Evolutionary conservation across 768 basidiomycete species (phyloP).

Genomic region (Chalciporus pseudorubinellus): DNA sequence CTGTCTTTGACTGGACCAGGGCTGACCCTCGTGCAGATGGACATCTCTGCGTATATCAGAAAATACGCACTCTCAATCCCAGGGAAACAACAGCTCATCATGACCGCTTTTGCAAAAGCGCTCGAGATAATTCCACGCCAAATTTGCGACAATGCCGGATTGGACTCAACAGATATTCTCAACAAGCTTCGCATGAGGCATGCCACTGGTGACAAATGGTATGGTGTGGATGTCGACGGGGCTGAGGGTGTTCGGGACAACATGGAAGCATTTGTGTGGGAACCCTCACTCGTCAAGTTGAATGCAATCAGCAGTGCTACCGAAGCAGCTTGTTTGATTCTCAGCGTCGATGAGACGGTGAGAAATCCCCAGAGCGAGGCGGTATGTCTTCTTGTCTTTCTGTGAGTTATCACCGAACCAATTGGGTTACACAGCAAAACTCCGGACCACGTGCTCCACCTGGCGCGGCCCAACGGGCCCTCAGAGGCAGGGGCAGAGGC

Average conservation of each 20-base stretch:
- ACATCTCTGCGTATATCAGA: constrained; percentile 91
- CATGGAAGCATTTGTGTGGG: constrained; percentile 98
- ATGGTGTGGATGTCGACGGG: constrained; percentile 92
- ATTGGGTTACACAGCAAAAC: constrained; percentile 50
- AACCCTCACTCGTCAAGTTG: constrained; percentile 90
- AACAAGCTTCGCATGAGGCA: constrained; percentile 98
- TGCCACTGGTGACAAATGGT: constrained; percentile 85
- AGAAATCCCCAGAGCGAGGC: constrained; percentile 92
- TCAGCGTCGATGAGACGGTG: constrained; percentile 97
- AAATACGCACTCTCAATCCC: constrained; percentile 89
- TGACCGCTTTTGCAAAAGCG: constrained; percentile 94
- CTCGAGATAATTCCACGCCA: constrained; percentile 97
- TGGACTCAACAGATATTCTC: constrained; percentile 95
- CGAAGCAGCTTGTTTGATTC: constrained; percentile 93
- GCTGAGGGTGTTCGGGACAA: constrained; percentile 88
- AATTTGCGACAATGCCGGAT: constrained; percentile 97
- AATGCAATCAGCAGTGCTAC: constrained; percentile 95
- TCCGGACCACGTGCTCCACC: constrained; percentile 88
- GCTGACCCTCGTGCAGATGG: constrained; percentile 68
- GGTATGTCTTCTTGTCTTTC: constrained; percentile 45
- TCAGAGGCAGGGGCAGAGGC: constrained; percentile 86
- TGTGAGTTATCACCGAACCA: constrained; percentile 5
- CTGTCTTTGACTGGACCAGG: neutral
- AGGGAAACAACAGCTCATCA: constrained; percentile 92
- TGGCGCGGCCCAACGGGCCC: constrained; percentile 83